These are phyloP conservation scores for Jacaranda copaia DNA, from an alignment of 257 asterid genomes.

Conservation along the genomic window DNA sequence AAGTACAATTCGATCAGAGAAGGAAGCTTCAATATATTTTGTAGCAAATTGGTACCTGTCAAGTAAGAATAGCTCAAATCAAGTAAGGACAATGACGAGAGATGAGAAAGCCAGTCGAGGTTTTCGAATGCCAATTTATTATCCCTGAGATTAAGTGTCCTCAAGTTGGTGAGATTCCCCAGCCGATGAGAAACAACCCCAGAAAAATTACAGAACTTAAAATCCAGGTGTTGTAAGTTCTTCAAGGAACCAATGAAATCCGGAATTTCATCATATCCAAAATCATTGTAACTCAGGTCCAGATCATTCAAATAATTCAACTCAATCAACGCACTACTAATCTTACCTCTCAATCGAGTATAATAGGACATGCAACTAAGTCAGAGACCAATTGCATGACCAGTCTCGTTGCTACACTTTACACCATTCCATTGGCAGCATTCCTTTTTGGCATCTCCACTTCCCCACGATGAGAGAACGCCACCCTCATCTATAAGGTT, in stretches of 20 bases:
- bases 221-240: too few species aligned
- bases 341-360: too few species aligned
- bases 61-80: not conserved
- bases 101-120: constrained; percentile 3
- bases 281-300: too few species aligned
- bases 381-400: constrained; percentile 34
- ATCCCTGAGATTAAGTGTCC: constrained; percentile 1
- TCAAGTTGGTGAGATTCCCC: constrained; percentile 14
- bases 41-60: not conserved
- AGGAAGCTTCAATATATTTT: constrained; percentile 20
- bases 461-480: constrained; percentile 38
- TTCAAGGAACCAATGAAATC: too few species aligned
- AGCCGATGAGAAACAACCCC: not conserved
- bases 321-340: too few species aligned
- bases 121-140: not conserved
- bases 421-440: constrained; percentile 58
- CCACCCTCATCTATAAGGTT: too few species aligned
- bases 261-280: too few species aligned
- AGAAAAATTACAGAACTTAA: not conserved
- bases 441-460: constrained; percentile 33
- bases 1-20: constrained; percentile 25
- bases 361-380: too few species aligned
- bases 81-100: not conserved
- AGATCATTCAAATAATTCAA: too few species aligned
- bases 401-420: constrained; percentile 42